These are phyloP conservation scores for Lipomyces lipofer DNA, from an alignment of 805 yeast species.

Conservation along the genomic window DNA sequence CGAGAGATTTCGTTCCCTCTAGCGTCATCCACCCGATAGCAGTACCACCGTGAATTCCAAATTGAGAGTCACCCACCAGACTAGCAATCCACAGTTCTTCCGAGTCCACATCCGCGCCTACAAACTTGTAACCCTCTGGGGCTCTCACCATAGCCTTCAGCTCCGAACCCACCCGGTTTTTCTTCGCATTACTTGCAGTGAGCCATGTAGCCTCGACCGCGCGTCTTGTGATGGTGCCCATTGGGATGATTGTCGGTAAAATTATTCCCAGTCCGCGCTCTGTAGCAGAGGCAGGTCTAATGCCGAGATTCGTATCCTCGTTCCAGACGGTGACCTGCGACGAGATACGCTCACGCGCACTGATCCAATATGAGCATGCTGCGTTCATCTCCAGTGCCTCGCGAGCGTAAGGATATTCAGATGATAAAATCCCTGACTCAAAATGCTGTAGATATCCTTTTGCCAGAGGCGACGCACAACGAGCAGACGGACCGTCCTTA, in stretches of 20 bases:
- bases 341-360: slow-evolving; percentile 79
- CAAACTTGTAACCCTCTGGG: slow-evolving; percentile 85
- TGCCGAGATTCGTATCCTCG: slow-evolving; percentile 34
- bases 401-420: slow-evolving; percentile 69
- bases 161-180: slow-evolving; percentile 85
- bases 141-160: slow-evolving; percentile 82
- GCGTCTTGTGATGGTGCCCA: slow-evolving; percentile 96
- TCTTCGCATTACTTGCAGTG: slow-evolving; percentile 93
- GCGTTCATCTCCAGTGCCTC: slow-evolving; percentile 78
- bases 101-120: slow-evolving; percentile 98
- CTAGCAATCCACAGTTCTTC: slow-evolving; percentile 99
- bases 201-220: slow-evolving; percentile 98
- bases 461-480: slow-evolving; percentile 76
- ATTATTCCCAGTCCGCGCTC: slow-evolving; percentile 61
- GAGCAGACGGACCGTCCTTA: slow-evolving; percentile 71
- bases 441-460: slow-evolving; percentile 70
- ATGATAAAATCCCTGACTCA: slow-evolving; percentile 70
- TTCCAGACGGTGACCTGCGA: slow-evolving; percentile 80
- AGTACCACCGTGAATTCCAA: slow-evolving; percentile 89
- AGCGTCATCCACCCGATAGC: slow-evolving; percentile 99
- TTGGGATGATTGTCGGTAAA: slow-evolving; percentile 77
- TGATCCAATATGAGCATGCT: slow-evolving; percentile 88
- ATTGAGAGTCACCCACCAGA: slow-evolving; percentile 85
- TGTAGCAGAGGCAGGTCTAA: slow-evolving; percentile 12
- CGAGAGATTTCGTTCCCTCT: slow-evolving; percentile 88